A percentile compares a stretch with the other conserved stretches of the same genome.
phyloP scores from a whole-genome alignment of 768 basidiomycete species.

The Fomitopsis pulvina region DNA sequence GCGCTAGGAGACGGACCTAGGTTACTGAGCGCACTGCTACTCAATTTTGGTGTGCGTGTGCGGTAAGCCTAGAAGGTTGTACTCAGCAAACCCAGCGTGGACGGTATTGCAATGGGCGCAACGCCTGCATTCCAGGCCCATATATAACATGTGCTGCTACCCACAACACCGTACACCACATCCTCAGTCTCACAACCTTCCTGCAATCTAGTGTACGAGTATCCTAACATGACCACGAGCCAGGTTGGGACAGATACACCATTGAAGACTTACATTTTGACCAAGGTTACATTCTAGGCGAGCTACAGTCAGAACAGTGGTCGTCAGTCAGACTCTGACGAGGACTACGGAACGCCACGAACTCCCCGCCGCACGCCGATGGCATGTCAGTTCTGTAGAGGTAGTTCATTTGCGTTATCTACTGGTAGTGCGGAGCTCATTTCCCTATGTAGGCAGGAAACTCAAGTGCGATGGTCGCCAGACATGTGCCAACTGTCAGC shows the following conservation, averaged over 20 bases:
- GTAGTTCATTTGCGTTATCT: slow-evolving; percentile 26
- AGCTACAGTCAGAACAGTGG: background rate
- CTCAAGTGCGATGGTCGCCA: slow-evolving; percentile 70
- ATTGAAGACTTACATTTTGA: too few relatives aligned
- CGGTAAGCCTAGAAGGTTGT: background rate
- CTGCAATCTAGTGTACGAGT: too few relatives aligned
- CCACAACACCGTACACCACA: too few relatives aligned
- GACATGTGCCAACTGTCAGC: slow-evolving; percentile 60
- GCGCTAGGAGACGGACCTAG: background rate
- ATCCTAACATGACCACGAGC: too few relatives aligned
- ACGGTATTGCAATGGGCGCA: background rate
- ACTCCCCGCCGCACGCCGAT: slow-evolving; percentile 48
- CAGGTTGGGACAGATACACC: too few relatives aligned
- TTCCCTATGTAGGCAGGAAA: slow-evolving; percentile 44
- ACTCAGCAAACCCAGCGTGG: background rate
- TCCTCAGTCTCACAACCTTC: too few relatives aligned
- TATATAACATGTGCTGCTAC: background rate
- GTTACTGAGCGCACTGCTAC: background rate
- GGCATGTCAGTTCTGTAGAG: slow-evolving; percentile 72
- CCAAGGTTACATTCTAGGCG: background rate
- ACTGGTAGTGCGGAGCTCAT: background rate
- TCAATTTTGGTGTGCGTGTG: background rate
- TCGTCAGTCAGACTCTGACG: background rate
- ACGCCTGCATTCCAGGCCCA: background rate
- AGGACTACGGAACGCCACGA: background rate